phyloP scores from a whole-genome alignment of 2,329 filamentous ascomycete species.

The Aureobasidium zeae region DNA sequence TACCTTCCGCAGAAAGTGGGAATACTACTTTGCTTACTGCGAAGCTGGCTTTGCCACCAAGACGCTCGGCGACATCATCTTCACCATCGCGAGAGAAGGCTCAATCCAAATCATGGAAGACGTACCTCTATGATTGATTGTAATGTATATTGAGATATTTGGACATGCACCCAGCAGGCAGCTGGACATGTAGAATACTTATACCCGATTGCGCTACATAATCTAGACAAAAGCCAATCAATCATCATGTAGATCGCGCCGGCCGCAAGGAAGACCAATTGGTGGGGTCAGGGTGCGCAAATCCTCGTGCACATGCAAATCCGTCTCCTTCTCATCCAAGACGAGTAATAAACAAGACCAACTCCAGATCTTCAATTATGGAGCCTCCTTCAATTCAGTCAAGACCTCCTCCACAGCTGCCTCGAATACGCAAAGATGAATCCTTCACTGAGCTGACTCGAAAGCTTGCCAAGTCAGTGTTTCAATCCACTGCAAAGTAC shows the following conservation, averaged over 20 bases:
- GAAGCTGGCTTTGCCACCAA: constrained; percentile 65
- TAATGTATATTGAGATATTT: background rate
- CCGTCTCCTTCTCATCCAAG: background rate
- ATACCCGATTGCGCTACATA: constrained; percentile 4
- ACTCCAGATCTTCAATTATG: background rate
- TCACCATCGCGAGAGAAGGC: constrained; percentile 59
- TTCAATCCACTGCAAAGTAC: too few species aligned
- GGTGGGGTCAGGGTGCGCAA: constrained; percentile 8
- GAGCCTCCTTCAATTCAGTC: background rate
- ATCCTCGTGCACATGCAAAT: background rate
- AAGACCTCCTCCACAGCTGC: constrained; percentile 2
- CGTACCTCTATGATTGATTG: constrained; percentile 39
- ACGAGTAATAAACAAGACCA: background rate
- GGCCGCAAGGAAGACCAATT: background rate
- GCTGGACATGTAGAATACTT: background rate
- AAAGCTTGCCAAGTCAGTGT: constrained; percentile 54
- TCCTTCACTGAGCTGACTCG: constrained; percentile 55
- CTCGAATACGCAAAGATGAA: constrained; percentile 47
- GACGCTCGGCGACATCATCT: constrained; percentile 62
- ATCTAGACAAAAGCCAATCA: background rate
- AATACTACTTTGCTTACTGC: constrained; percentile 70
- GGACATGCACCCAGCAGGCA: background rate
- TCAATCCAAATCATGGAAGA: constrained; percentile 60
- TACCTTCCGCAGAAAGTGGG: constrained; percentile 63
- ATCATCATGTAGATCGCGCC: background rate